These are phyloP conservation scores for Colletotrichum sp. DNA, from an alignment of 2,329 filamentous ascomycete species.

Conservation along the genomic window DNA sequence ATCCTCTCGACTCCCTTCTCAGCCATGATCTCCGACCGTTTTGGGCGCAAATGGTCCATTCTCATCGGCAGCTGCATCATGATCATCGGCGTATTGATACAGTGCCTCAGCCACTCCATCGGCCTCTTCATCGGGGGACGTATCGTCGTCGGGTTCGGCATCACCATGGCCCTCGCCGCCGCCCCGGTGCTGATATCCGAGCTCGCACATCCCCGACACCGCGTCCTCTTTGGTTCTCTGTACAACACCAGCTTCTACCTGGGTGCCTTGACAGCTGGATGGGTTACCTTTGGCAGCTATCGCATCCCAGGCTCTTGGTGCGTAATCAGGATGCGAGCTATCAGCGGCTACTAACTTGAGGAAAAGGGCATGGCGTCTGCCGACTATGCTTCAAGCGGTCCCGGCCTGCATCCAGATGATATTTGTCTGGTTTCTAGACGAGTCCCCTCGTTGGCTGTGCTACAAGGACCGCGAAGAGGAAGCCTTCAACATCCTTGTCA, in stretches of 20 bases:
- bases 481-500: slow-evolving; percentile 31
- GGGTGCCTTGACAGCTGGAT: slow-evolving; percentile 39
- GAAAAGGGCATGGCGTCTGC: background rate
- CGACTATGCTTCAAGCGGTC: background rate
- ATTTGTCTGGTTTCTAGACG: slow-evolving; percentile 22
- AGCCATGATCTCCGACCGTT: slow-evolving; percentile 39
- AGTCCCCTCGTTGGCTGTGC: slow-evolving; percentile 36
- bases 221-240: slow-evolving; percentile 29
- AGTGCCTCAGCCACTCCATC: slow-evolving; percentile 29
- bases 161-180: slow-evolving; percentile 31
- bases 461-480: slow-evolving; percentile 33
- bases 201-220: slow-evolving; percentile 22
- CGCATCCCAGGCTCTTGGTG: background rate
- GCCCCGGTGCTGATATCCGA: slow-evolving; percentile 36
- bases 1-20: slow-evolving; percentile 38
- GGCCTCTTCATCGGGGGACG: slow-evolving; percentile 33
- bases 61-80: slow-evolving; percentile 35
- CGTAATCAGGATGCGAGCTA: too few species aligned
- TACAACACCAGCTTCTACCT: slow-evolving; percentile 38
- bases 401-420: background rate
- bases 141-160: slow-evolving; percentile 35
- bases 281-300: slow-evolving; percentile 37
- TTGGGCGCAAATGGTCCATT: slow-evolving; percentile 43
- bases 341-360: too few species aligned
- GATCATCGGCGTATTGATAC: slow-evolving; percentile 35